These are phyloP conservation scores for Leishmania major DNA, from an alignment of 208 protist genomes.

Conservation along the genomic window DNA sequence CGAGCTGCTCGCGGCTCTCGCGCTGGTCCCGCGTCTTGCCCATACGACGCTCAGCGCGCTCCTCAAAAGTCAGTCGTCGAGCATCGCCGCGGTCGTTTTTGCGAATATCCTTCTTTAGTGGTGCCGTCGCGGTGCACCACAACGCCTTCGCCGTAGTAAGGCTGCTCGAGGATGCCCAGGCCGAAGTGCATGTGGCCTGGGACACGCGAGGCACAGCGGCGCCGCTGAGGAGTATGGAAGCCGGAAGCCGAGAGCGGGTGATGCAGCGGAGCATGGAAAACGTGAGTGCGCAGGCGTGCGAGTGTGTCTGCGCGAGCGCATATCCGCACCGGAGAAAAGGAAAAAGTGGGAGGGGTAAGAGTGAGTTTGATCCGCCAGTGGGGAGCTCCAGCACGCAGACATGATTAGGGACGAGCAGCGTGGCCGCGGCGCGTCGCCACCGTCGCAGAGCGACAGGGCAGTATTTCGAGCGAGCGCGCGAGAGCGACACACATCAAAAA, in stretches of 20 bases:
- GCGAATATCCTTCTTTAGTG: constrained; percentile 63
- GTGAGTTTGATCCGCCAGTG: neutral
- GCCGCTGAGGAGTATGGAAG: neutral
- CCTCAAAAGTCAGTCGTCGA: constrained; percentile 83
- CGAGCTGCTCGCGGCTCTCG: constrained; percentile 59
- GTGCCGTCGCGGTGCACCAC: constrained; percentile 20
- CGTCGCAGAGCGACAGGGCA: neutral
- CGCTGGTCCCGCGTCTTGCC: constrained; percentile 72
- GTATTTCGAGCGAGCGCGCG: neutral
- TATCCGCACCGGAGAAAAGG: neutral
- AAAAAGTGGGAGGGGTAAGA: neutral
- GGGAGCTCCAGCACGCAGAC: neutral
- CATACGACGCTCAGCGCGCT: constrained; percentile 76
- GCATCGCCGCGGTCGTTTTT: constrained; percentile 70
- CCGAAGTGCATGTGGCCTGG: neutral
- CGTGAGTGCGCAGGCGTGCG: neutral
- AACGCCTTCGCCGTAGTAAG: neutral
- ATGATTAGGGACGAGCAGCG: neutral
- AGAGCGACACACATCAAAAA: neutral
- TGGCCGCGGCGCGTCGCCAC: neutral
- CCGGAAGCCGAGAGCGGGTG: neutral
- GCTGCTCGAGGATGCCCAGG: neutral
- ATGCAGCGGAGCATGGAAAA: constrained; percentile 3
- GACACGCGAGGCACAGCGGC: neutral
- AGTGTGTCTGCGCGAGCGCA: neutral